Percentiles rank a stretch among this genome's conserved stretches.
Evolutionary conservation across 2,329 filamentous ascomycete genomes (phyloP).

Genomic region (Passalora sequoiae): DNA sequence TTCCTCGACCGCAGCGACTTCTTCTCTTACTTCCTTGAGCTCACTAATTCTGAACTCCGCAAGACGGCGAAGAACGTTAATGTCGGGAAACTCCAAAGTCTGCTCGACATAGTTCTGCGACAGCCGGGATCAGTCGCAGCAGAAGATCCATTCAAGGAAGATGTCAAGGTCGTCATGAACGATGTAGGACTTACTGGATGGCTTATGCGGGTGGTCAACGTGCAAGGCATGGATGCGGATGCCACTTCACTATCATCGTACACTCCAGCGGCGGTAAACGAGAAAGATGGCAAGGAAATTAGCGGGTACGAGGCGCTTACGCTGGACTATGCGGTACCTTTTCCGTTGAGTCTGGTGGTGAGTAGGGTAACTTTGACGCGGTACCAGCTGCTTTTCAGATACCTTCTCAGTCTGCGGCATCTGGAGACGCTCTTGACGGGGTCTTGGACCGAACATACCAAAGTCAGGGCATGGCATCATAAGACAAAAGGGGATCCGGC

Average conservation of each 20-base stretch:
- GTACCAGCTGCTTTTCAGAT: conserved; percentile 93
- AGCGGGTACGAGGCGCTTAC: conserved; percentile 88
- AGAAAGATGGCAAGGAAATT: conserved; percentile 77
- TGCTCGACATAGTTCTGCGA: conserved; percentile 93
- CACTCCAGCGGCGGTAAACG: conserved; percentile 55
- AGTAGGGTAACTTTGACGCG: conserved; percentile 94
- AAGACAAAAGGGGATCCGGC: conserved; percentile 46
- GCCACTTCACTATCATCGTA: conserved; percentile 54
- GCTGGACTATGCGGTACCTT: conserved; percentile 89
- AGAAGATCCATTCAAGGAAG: conserved; percentile 94
- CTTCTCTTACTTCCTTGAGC: conserved; percentile 95
- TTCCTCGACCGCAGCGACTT: conserved; percentile 97
- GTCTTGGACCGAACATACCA: conserved; percentile 86
- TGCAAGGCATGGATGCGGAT: conserved; percentile 78
- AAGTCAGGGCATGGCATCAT: conserved; percentile 75
- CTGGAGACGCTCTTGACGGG: conserved; percentile 80
- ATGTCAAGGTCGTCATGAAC: conserved; percentile 97
- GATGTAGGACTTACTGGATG: conserved; percentile 88
- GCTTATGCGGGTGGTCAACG: conserved; percentile 92
- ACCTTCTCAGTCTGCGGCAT: conserved; percentile 82
- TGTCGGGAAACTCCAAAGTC: conserved; percentile 83
- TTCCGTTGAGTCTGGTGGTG: conserved; percentile 91
- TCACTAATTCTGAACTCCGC: conserved; percentile 73
- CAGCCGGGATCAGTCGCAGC: conserved; percentile 92
- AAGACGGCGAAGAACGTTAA: conserved; percentile 88